Conservation (phyloP, 148 eudicot genomes). For the Cornus florida region DNA sequence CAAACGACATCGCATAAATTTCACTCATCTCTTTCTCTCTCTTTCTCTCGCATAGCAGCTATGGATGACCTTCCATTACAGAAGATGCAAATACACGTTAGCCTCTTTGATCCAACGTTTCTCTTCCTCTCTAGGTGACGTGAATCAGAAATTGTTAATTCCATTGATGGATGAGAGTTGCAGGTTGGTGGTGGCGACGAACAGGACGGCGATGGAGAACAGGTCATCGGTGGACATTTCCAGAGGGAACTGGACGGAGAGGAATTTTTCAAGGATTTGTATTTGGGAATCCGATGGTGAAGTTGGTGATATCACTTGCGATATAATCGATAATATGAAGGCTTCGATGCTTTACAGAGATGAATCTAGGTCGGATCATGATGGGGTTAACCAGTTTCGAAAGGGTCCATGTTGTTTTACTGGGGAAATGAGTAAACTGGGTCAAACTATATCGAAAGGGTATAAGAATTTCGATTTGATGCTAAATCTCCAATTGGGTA, state of each 20-base stretch:
- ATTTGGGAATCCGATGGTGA: no score
- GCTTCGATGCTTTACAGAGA: slow-evolving; percentile 56
- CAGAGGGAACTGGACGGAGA: slow-evolving; percentile 35
- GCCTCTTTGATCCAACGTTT: no score
- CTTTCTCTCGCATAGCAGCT: no score
- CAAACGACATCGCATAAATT: no score
- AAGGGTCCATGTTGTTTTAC: slow-evolving; percentile 58
- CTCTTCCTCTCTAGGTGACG: no score
- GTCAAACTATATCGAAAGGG: no score
- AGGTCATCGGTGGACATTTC: slow-evolving; percentile 41
- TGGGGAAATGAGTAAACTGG: slow-evolving; percentile 75
- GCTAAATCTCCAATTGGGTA: slow-evolving; percentile 88
- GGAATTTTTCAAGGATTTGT: slow-evolving; percentile 58
- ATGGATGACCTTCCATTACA: no score
- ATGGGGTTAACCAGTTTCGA: slow-evolving; percentile 39
- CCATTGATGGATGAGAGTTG: no score
- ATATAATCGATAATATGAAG: slow-evolving; percentile 69
- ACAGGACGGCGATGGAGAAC: slow-evolving; percentile 36
- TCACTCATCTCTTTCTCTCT: no score
- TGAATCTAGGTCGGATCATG: slow-evolving; percentile 24
- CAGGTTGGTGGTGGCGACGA: no score
- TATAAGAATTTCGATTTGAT: slow-evolving; percentile 80
- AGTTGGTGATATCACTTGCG: slow-evolving; percentile 84
- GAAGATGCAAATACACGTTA: no score
- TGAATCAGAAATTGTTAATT: no score